phyloP scores from a whole-genome alignment of 768 basidiomycete species.

The Lactarius hengduanensis region DNA sequence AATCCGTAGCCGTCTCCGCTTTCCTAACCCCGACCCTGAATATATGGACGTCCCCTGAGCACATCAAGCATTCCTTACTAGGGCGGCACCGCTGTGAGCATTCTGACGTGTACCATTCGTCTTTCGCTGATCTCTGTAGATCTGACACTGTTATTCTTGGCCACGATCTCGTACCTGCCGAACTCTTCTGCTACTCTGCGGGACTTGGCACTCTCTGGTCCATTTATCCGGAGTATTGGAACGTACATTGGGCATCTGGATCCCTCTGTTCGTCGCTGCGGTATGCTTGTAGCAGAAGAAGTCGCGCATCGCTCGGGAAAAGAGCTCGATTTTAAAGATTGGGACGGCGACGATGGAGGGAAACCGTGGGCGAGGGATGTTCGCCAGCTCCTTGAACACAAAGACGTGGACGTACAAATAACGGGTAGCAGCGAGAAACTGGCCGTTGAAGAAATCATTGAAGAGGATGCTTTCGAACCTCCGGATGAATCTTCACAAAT shows the following conservation, averaged over 20 bases:
- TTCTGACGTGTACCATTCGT: constrained; percentile 1
- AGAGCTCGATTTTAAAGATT: constrained; percentile 73
- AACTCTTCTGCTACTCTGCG: constrained; percentile 44
- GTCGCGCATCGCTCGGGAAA: constrained; percentile 62
- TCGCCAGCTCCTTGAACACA: constrained; percentile 48
- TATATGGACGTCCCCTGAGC: constrained; percentile 72
- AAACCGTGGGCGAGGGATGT: constrained; percentile 64
- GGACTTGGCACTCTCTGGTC: constrained; percentile 50
- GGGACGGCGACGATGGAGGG: constrained; percentile 74
- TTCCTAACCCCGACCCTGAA: constrained; percentile 53
- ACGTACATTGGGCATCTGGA: constrained; percentile 80
- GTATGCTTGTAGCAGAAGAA: constrained; percentile 90
- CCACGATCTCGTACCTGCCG: constrained; percentile 61
- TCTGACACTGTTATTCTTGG: constrained; percentile 66
- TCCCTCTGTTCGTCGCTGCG: constrained; percentile 72
- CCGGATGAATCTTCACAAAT: neutral
- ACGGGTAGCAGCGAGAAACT: constrained; percentile 17
- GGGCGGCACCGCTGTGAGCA: constrained; percentile 72
- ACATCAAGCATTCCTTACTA: constrained; percentile 77
- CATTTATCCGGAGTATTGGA: constrained; percentile 68
- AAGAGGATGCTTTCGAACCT: constrained; percentile 7
- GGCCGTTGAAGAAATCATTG: neutral
- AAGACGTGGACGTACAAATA: constrained; percentile 50
- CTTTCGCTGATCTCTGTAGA: constrained; percentile 44
- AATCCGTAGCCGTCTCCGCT: constrained; percentile 42